Percentiles rank a stretch among this genome's conserved stretches.
Evolutionary conservation across 805 yeast genomes (phyloP).

Genomic region (Lipomyces japonicus): DNA sequence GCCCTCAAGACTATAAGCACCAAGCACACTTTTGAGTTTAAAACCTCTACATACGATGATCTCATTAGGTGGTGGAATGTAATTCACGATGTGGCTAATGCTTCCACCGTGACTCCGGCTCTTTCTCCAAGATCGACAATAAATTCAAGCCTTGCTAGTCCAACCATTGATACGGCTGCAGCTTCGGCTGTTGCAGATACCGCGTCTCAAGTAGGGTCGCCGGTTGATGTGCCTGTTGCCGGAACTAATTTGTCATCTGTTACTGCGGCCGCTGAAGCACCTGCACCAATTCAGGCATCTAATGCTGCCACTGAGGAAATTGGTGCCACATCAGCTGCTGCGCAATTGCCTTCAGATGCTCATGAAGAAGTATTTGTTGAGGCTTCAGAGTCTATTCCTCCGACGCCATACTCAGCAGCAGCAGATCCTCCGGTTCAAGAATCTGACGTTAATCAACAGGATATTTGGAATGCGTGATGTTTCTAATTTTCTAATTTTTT

Average conservation of each 20-base stretch:
- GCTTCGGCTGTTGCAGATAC: constrained; percentile 2
- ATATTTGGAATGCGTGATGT: too few relatives aligned
- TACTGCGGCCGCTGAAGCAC: neutral
- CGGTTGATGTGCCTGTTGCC: neutral
- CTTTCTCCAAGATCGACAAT: constrained; percentile 9
- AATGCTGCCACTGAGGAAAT: too few relatives aligned
- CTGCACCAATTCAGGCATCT: too few relatives aligned
- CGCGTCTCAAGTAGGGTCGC: constrained; percentile 1
- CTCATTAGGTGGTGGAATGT: constrained; percentile 47
- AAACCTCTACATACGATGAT: constrained; percentile 47
- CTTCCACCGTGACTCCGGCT: constrained; percentile 5
- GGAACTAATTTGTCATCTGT: neutral
- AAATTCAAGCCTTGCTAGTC: constrained; percentile 5
- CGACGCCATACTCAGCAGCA: too few relatives aligned
- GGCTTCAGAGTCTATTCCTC: too few relatives aligned
- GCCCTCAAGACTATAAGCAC: constrained; percentile 34
- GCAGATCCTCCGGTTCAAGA: too few relatives aligned
- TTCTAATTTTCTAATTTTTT: too few relatives aligned
- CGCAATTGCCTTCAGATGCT: too few relatives aligned
- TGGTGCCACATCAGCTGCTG: too few relatives aligned
- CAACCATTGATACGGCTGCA: neutral
- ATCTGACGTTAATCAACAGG: too few relatives aligned
- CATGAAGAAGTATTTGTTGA: too few relatives aligned
- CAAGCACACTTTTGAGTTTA: constrained; percentile 41
- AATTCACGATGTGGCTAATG: constrained; percentile 25